Percentiles rank a stretch among this genome's conserved stretches.
Evolutionary conservation across 2,329 filamentous ascomycete species (phyloP).

Genomic region (Calonectria naviculata): DNA sequence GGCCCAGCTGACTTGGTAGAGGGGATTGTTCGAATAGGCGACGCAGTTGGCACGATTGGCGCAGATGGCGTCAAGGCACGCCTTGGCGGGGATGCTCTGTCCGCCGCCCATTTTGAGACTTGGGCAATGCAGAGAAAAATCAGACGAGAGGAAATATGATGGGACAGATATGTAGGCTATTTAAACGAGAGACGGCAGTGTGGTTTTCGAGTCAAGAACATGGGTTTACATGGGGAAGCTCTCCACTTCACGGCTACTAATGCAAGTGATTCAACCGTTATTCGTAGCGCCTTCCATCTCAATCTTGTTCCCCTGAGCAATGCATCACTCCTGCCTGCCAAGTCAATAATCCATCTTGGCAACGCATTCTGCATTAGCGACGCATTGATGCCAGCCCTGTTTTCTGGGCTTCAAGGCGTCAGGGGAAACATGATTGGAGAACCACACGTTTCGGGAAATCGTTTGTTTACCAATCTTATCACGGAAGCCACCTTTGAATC

Average conservation of each 20-base stretch:
- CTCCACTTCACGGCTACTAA: background rate
- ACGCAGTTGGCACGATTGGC: constrained; percentile 57
- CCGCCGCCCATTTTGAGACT: constrained; percentile 53
- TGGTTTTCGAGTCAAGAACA: background rate
- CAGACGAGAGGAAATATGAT: background rate
- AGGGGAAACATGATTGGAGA: background rate
- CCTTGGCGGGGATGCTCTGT: constrained; percentile 52
- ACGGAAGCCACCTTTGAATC: background rate
- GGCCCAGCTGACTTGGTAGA: constrained; percentile 62
- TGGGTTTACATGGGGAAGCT: background rate
- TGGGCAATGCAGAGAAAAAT: background rate
- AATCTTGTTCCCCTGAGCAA: background rate
- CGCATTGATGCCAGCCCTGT: background rate
- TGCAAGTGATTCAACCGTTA: background rate
- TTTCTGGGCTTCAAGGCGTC: background rate
- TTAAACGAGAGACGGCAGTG: background rate
- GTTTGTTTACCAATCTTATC: background rate
- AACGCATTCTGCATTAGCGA: no score
- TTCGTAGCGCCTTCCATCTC: background rate
- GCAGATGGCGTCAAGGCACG: constrained; percentile 61
- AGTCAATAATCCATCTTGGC: background rate
- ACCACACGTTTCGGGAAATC: background rate
- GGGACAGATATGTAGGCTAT: background rate
- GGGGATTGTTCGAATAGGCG: constrained; percentile 53
- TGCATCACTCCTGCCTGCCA: background rate